Evolutionary conservation across 208 protist species (phyloP).

Genomic region (Crithidia bombi): DNA sequence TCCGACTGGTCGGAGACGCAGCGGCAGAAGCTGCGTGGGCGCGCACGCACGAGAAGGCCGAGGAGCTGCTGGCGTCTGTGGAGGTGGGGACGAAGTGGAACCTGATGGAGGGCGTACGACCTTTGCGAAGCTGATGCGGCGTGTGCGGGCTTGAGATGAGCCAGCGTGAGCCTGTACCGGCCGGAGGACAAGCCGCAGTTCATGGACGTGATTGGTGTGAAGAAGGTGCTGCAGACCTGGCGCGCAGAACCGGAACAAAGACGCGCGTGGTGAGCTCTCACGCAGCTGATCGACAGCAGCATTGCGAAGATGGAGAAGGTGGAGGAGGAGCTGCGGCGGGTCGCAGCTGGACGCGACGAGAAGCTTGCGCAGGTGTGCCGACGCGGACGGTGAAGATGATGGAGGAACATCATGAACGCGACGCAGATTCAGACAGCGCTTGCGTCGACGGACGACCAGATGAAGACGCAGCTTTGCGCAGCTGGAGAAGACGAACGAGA

Average conservation of each 20-base stretch:
- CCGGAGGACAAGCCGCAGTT: slow-evolving; percentile 90
- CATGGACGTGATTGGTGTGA: slow-evolving; percentile 75
- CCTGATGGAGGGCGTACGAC: slow-evolving; percentile 83
- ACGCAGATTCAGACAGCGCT: slow-evolving; percentile 78
- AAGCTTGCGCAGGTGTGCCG: slow-evolving; percentile 74
- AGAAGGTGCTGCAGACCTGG: slow-evolving; percentile 76
- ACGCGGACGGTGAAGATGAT: slow-evolving; percentile 69
- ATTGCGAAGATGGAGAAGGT: slow-evolving; percentile 85
- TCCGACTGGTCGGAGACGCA: slow-evolving; percentile 86
- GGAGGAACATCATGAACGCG: slow-evolving; percentile 85
- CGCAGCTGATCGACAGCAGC: slow-evolving; percentile 78
- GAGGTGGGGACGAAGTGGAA: slow-evolving; percentile 87
- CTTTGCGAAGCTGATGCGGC: slow-evolving; percentile 81
- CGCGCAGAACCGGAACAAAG: slow-evolving; percentile 84
- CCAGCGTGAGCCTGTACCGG: slow-evolving; percentile 78
- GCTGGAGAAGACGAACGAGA: slow-evolving; percentile 81
- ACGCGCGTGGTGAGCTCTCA: slow-evolving; percentile 78
- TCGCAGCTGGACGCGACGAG: slow-evolving; percentile 71
- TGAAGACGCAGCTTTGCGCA: slow-evolving; percentile 79
- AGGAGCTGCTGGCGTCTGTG: slow-evolving; percentile 68
- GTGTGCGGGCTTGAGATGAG: slow-evolving; percentile 72
- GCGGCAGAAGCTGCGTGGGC: slow-evolving; percentile 75
- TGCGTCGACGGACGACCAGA: slow-evolving; percentile 78
- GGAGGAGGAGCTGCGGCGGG: slow-evolving; percentile 65
- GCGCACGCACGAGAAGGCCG: slow-evolving; percentile 78